Base-by-base conservation (phyloP, 805 yeast genomes). In the Cyberlindnera americana region DNA sequence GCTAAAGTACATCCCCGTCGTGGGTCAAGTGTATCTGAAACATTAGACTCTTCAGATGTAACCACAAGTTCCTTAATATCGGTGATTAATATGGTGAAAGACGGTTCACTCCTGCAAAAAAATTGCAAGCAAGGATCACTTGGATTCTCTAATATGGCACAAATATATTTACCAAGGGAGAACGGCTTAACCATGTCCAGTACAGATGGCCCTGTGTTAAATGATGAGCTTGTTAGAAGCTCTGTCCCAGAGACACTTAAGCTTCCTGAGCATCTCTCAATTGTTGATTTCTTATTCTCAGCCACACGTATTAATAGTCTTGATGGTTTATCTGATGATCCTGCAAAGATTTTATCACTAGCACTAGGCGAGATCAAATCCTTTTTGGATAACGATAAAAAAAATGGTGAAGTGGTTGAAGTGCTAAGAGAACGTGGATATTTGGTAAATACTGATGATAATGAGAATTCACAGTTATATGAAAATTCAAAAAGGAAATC, bases 401-500 rank as follows among this genome's bases (percentile, higher is more conserved):
- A 34, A 16, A 42, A 35, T 24, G 38, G 39, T 1, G 40, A 38
- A 10, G 41, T 42, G 6, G 15, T 42, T 6, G 42, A 37, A 8
- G 46, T 42, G 4, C 21, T 42, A 22, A 33, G 46, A 16, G 41
- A 38, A n/a, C 23, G 33, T 10, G 46, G 46, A 6, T 42, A 42
- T 23, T 19, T 38, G 14, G 46, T 42, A 12, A 34, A 29, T 11
- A 37, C 35, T 4, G 24, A 19, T 4, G 35, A 27, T 6, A 26
- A 13, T 10, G 16, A 11, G 5, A 15, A 35, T 13, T 18, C 24
- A n/a, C 22, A 28, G 16, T 12, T 15, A 3, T 14, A 27, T 10
- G 18, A 28, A n/a, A 13, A 26, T 13, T 12, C 11, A 8, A 16
- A 25, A 19, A 25, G 31, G 14, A 26, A n/a, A 16, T 11, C 14